Evolutionary conservation across 176 grass and related monocot genomes (phyloP), one percentile per base, ranked within the genome.

Genomic region (Metroxylon sagu): DNA sequence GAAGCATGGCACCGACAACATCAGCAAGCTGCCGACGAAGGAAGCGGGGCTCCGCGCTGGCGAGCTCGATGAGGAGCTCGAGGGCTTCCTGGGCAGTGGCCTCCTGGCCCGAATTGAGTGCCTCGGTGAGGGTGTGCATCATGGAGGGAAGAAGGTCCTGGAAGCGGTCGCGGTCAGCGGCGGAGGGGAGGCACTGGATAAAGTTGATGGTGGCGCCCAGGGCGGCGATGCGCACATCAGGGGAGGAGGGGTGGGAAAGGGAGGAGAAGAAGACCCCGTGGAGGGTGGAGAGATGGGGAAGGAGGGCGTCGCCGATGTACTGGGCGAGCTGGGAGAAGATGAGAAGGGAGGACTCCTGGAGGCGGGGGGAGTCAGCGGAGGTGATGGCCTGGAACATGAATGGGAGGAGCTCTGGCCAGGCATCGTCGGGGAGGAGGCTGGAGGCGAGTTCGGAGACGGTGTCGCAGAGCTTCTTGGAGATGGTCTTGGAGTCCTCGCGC

Each of bases 381-480:
- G 59, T 57, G 0, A 84, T 88, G 0, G 94, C 79, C 0, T 67
- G 76, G 77, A 98, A 98, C 31, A 98, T 84, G 79, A 98, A 93
- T 0, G 94, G 94, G 1, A 98, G 84, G 4, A 98, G 85, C 16
- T 98, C 94, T 0, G 74, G 49, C 94, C 94, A 98, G 2, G 67
- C 50, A 29, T 66, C 61, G 7, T 98, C 94, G 0, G 88, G 94
- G 12, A 98, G 84, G 52, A 98, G 82, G 8, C 59, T 18, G 14
- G 85, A 65, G 5, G 84, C 94, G 16, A 98, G 84, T 70, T 88
- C 94, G 18, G 94, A 89, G 27, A 98, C 53, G 19, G 94, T 76
- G 25, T 98, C 94, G 59, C 87, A 92, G 49, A 98, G 81, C 74
- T 98, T 98, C 84, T 89, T 98, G 0, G 82, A 77, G 60, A 93